These are phyloP conservation scores for Colletotrichum aenigma DNA, from an alignment of 2,329 filamentous ascomycete genomes.

Conservation along the genomic window DNA sequence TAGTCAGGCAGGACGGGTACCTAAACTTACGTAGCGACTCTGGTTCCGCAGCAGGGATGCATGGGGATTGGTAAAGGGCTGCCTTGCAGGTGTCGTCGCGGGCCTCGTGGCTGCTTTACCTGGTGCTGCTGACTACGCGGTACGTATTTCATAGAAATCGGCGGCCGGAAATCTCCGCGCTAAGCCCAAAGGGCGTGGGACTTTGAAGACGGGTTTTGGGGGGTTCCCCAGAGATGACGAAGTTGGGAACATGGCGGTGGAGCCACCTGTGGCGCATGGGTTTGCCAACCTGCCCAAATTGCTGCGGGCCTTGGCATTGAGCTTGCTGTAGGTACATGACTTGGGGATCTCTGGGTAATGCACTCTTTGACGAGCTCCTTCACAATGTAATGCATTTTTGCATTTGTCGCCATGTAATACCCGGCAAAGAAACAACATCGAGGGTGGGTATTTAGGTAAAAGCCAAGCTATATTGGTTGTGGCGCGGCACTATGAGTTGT, in stretches of 20 bases:
- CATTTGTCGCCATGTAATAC: neutral
- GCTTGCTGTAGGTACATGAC: neutral
- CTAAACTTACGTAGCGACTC: neutral
- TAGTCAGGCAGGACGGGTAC: neutral
- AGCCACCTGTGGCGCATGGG: neutral
- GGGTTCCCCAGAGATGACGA: slow-evolving; percentile 16
- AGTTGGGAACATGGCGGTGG: neutral
- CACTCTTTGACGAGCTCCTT: neutral
- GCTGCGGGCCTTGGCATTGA: neutral
- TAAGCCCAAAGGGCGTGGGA: slow-evolving; percentile 3
- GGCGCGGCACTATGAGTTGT: slow-evolving; percentile 4
- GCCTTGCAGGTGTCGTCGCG: slow-evolving; percentile 2
- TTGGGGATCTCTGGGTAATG: neutral
- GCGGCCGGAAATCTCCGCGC: slow-evolving; percentile 1
- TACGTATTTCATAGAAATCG: neutral
- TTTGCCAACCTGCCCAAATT: neutral
- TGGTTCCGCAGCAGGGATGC: neutral
- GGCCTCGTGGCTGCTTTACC: neutral
- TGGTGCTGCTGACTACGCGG: neutral
- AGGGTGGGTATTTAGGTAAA: neutral
- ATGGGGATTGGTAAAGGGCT: neutral
- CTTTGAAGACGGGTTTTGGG: neutral
- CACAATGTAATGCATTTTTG: neutral
- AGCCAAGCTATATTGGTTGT: neutral
- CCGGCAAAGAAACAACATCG: neutral